Evolutionary conservation across 345 rosid species (phyloP), one percentile per base, ranked within the genome.

Genomic region (Rhodomyrtus tomentosa): DNA sequence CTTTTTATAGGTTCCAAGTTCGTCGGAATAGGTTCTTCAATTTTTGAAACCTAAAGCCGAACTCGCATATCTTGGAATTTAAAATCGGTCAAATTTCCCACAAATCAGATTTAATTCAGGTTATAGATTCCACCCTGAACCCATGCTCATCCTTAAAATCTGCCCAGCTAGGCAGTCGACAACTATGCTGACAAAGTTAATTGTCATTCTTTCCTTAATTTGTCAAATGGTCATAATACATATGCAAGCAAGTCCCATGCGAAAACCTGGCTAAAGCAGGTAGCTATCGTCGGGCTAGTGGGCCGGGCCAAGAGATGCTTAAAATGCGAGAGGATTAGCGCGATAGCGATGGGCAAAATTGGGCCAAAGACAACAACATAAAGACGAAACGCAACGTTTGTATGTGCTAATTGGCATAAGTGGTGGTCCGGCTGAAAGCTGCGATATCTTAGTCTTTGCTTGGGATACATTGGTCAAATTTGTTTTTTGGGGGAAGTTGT

Each of bases 101-200:
- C 0, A 10, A 3, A 11, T 48, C 2, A 9, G 3, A 48, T 48
- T 48, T n/a, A n/a, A n/a, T n/a, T 48, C 11, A 48, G 0, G 12
- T 48, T 48, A 11, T 11, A 48, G 0, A 2, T 48, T 48, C 50
- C 10, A 48, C 2, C 12, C 10, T 9, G 2, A 48, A 48, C 9
- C 1, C 50, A 48, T 10, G 50, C 12, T 48, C 50, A 48, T 9
- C 50, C 2, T 48, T 9, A 48, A 9, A 48, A 48, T 48, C 50
- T 48, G 12, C 3, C 0, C 0, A 32, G 24, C 0, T 16, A 68
- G 42, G 45, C 0, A 1, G 45, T 8, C 16, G 24, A 0, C 0
- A 0, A 68, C 76, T 32, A 32, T 18, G 76, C 36, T 42, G 0
- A 32, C 42, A 68, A 32, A 32, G 4, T 16, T 4, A 68, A 68